Evolutionary conservation across 176 grass and related monocot genomes (phyloP).

Genomic region (Carex kokanica): DNA sequence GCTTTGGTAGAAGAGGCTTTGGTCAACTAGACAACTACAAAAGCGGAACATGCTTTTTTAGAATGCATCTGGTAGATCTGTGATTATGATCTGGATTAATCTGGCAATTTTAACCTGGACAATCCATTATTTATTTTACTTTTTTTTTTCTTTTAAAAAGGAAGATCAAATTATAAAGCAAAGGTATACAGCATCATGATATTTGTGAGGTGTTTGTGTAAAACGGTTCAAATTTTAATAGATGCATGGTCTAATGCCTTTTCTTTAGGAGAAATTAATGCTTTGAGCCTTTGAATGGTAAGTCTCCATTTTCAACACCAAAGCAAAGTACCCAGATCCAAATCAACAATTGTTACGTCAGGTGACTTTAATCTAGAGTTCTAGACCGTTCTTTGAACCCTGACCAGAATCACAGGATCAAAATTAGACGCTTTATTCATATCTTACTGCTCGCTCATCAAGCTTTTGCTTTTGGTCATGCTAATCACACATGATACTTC

Average conservation of each 20-base stretch:
- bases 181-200: neutral
- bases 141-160: neutral
- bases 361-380: neutral
- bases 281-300: neutral
- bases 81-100: constrained; percentile 17
- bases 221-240: constrained; percentile 1
- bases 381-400: neutral
- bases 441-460: neutral
- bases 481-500: neutral
- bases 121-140: neutral
- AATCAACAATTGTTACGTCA: neutral
- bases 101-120: constrained; percentile 10
- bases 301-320: neutral
- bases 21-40: constrained; percentile 23
- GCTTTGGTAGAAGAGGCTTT: constrained; percentile 22
- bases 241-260: neutral
- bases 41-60: neutral
- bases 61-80: neutral
- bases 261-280: neutral
- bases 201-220: neutral
- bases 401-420: neutral
- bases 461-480: constrained; percentile 14
- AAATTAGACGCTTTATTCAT: neutral
- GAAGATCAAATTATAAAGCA: neutral
- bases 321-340: neutral